Percentiles rank a stretch among this genome's conserved stretches.
phyloP scores from a whole-genome alignment of 1,284 basidiomycete species.

The Puccinia horiana region DNA sequence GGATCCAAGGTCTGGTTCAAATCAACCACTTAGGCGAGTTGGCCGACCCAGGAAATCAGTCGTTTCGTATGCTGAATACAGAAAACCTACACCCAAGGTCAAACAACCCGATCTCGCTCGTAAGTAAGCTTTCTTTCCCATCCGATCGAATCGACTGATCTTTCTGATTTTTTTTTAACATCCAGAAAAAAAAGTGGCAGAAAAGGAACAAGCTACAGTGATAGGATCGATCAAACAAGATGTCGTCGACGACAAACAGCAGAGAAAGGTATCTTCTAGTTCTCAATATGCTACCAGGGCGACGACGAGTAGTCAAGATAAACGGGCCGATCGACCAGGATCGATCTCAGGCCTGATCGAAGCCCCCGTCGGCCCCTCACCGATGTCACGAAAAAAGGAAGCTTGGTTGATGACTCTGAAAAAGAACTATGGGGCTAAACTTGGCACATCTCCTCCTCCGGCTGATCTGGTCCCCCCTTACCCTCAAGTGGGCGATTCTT shows the following conservation, averaged over 20 bases:
- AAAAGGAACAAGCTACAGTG: conserved; percentile 9
- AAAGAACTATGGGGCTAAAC: background rate
- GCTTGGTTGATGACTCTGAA: background rate
- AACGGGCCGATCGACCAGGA: background rate
- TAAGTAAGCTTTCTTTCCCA: background rate
- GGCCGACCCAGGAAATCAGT: background rate
- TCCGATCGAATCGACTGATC: background rate
- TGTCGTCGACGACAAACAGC: background rate
- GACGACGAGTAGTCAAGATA: background rate
- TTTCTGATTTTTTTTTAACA: background rate
- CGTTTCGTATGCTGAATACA: background rate
- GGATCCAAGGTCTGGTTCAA: background rate
- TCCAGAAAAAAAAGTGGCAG: background rate
- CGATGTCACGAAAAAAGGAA: conserved; percentile 5
- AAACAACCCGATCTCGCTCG: background rate
- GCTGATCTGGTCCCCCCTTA: conserved; percentile 12
- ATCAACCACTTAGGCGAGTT: background rate
- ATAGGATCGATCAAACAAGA: background rate
- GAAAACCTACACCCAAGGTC: background rate
- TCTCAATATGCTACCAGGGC: background rate
- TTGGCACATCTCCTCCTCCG: background rate
- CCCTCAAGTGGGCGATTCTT: conserved; percentile 24
- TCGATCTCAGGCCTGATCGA: background rate
- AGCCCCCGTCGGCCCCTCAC: background rate
- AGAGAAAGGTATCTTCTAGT: background rate